Base-by-base conservation (phyloP, 164 flowering plant species). In the grape (Vitis vinifera) region DNA sequence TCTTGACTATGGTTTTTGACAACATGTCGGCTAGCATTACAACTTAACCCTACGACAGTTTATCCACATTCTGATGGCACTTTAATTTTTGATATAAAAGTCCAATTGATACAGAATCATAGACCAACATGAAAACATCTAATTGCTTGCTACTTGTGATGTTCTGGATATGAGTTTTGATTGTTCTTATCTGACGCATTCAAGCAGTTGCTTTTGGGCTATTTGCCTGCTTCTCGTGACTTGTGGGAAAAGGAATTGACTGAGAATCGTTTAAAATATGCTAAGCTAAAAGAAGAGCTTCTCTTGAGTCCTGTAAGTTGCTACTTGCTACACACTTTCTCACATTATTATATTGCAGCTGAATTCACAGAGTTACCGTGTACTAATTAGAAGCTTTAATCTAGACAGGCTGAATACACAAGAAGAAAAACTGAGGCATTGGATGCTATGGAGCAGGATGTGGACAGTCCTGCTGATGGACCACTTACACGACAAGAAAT, bases 161-260 rank as follows among this genome's bases (percentile, higher is more conserved):
- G 3, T 56, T 63, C 66, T 62, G 50, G 29, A 55, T 9, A 31
- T 11, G 13, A 9, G 16, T 56, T 14, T 53, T 67, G 14, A 63
- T 51, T 37, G 31, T 23, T 29, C 51, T 63, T 2, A 30, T 61
- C 44, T 63, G 58, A 10, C 63, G 13, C 14, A 12, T 56, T 13
- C 50, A 66, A 48, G 71, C 81, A 88, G 92, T 79, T 88, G 44
- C 86, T 88, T 11, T 61, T 88, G 60, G 92, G 88, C 68, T 88
- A 88, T 65, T 74, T 86, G 52, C 84, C 92, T 74, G 68, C 82
- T 37, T 83, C 85, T 58, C 84, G 81, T 47, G 85, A 83, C 63
- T 63, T 81, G 16, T 85, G 87, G 88, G 87, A 83, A 57, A 78
- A 76, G 65, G 87, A 77, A 67, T 71, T 85, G 62, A 63, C 69